phyloP scores from a whole-genome alignment of 1,139 yeast species.

The Hemisphaericaspora xylofermentans region DNA sequence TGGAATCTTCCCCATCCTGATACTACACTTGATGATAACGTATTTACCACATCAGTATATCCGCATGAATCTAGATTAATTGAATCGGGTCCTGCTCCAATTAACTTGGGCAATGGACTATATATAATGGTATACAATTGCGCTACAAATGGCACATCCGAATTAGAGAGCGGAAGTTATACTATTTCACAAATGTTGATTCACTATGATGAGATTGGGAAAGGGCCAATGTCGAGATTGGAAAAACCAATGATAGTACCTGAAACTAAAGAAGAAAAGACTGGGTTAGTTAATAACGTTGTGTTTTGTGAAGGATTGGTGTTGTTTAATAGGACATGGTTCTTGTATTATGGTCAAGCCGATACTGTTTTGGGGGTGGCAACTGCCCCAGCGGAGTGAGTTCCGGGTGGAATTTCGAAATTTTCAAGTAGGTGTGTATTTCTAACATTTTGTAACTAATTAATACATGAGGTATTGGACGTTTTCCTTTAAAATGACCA shows the following conservation, averaged over 20 bases:
- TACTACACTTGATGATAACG: conserved; percentile 24
- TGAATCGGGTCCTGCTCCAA: conserved; percentile 48
- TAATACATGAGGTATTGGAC: too few species aligned
- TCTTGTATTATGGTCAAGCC: conserved; percentile 45
- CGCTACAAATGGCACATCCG: conserved; percentile 38
- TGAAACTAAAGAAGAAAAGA: conserved; percentile 34
- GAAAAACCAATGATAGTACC: conserved; percentile 41
- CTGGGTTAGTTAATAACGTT: conserved; percentile 45
- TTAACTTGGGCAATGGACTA: conserved; percentile 32
- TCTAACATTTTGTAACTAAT: not conserved
- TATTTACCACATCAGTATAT: conserved; percentile 32
- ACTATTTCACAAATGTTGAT: conserved; percentile 43
- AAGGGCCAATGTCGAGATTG: conserved; percentile 40
- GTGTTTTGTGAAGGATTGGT: conserved; percentile 48
- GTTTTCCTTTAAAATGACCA: too few species aligned
- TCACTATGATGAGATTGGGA: conserved; percentile 37
- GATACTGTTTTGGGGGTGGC: conserved; percentile 48
- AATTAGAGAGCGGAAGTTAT: conserved; percentile 32
- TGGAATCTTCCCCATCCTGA: conserved; percentile 31
- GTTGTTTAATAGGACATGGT: conserved; percentile 45
- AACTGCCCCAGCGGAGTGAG: conserved; percentile 30
- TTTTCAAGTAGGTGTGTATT: not conserved
- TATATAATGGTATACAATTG: conserved; percentile 44
- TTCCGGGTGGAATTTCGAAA: too few species aligned
- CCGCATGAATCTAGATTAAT: conserved; percentile 39